Evolutionary conservation across 1,284 basidiomycete species (phyloP), one percentile per base, ranked within the genome.

Genomic region (Naganishia sp.): DNA sequence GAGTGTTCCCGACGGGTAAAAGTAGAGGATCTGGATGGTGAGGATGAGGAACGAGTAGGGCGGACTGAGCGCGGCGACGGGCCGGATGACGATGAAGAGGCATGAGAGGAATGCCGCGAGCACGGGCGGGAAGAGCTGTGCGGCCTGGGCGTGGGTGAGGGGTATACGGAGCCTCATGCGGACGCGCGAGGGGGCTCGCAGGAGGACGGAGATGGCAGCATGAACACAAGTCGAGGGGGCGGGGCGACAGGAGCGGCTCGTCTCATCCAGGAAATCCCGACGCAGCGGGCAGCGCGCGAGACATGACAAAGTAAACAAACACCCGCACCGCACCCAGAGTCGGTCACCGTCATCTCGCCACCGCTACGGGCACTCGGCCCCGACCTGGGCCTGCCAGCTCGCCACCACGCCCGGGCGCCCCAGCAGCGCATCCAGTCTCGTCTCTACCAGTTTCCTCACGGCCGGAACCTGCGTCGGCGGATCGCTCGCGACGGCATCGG

Each of bases 1-100:
- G 3, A 80, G 70, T 0, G 72, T 71, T 2, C 75, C 75, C n/a
- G 72, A 67, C 0, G 80, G 79, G 50, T 80, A 79, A 71, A 78
- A 81, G 74, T 79, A 80, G 15, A 81, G 74, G 10, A 78, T 57
- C 23, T 76, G 68, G 3, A 75, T 71, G 0, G 80, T 80, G 64
- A 75, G 74, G 5, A 74, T 71, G 50, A 80, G 71, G 53, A 80
- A 81, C 2, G 75, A 75, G 69, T 77, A 81, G 43, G 77, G 78
- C 65, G 31, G 74, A 18, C 71, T 70, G 3, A 79, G 72, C 1
- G 64, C 46, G 28, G 69, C 71, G 53, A 77, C 66, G 0, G 76
- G 75, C 23, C 60, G 56, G 21, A 78, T 72, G 43, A 73, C 75
- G 28, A 75, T 71, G 49, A 75, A 74, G 31, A 76, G 48, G 57